phyloP scores from a whole-genome alignment of 805 yeast species.

The Schwanniomyces vanrijiae region DNA sequence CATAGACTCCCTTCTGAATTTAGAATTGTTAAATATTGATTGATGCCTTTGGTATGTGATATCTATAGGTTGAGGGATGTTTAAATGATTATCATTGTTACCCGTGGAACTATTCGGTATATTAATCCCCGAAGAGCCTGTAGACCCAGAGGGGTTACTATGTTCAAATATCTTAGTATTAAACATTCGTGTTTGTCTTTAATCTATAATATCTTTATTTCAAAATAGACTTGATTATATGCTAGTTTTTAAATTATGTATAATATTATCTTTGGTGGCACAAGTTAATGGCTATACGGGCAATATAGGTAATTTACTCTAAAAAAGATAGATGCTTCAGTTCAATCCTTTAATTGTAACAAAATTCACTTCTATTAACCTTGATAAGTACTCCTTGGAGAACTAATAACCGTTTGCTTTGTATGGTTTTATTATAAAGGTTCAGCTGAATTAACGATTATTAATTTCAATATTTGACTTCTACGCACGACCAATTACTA shows the following conservation, averaged over 20 bases:
- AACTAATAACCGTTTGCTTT: not conserved
- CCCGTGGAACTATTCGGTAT: constrained; percentile 17
- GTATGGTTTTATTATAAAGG: not conserved
- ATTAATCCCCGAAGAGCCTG: constrained; percentile 27
- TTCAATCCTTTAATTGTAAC: not conserved
- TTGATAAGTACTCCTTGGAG: not conserved
- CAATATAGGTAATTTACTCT: not conserved
- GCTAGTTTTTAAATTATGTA: not conserved
- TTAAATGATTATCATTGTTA: constrained; percentile 7
- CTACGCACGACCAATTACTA: constrained; percentile 4
- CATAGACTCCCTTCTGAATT: constrained; percentile 80
- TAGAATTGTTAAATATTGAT: constrained; percentile 38
- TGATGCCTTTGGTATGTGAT: constrained; percentile 43
- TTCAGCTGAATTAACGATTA: constrained; percentile 1
- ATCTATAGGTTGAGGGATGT: constrained; percentile 44
- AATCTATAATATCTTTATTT: not conserved
- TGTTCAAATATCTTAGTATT: constrained; percentile 44
- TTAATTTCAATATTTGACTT: constrained; percentile 4
- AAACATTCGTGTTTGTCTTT: constrained; percentile 30
- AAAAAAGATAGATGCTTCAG: not conserved
- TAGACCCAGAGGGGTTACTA: constrained; percentile 10
- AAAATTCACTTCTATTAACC: not conserved
- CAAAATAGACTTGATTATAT: not conserved
- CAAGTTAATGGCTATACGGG: not conserved
- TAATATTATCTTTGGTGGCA: not conserved